Evolutionary conservation across 2,329 filamentous ascomycete genomes (phyloP).

Genomic region (Diplodia seriata): DNA sequence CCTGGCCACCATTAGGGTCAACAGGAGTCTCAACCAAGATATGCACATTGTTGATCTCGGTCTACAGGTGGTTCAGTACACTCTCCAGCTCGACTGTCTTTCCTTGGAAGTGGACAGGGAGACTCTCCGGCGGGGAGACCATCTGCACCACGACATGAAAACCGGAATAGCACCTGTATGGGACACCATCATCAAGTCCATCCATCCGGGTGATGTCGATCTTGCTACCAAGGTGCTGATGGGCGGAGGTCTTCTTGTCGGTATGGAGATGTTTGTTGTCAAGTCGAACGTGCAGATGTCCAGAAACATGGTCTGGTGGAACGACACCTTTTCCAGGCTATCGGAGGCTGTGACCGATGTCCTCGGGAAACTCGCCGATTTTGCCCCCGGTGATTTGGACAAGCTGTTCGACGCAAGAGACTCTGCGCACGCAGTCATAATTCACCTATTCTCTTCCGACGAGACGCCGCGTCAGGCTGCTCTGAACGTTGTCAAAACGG

Average conservation of each 20-base stretch:
- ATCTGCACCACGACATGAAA: slow-evolving; percentile 70
- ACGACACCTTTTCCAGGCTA: slow-evolving; percentile 70
- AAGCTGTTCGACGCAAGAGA: slow-evolving; percentile 71
- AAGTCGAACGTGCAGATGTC: slow-evolving; percentile 48
- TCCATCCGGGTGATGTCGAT: slow-evolving; percentile 70
- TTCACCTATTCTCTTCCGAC: slow-evolving; percentile 81
- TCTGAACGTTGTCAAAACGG: slow-evolving; percentile 80
- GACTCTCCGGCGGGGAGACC: slow-evolving; percentile 65
- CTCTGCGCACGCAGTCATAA: slow-evolving; percentile 76
- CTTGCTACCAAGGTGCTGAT: slow-evolving; percentile 77
- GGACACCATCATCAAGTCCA: slow-evolving; percentile 73
- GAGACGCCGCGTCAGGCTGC: slow-evolving; percentile 79
- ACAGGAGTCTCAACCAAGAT: slow-evolving; percentile 37
- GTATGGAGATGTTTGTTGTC: slow-evolving; percentile 72
- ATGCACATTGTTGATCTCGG: slow-evolving; percentile 54
- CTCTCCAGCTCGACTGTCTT: slow-evolving; percentile 74
- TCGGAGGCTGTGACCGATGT: slow-evolving; percentile 72
- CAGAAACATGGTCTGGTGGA: slow-evolving; percentile 74
- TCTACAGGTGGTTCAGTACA: slow-evolving; percentile 69
- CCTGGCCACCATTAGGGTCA: slow-evolving; percentile 43
- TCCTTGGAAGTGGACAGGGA: slow-evolving; percentile 73
- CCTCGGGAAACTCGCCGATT: slow-evolving; percentile 79
- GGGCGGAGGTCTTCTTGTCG: slow-evolving; percentile 73
- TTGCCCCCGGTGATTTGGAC: slow-evolving; percentile 72
- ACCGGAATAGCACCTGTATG: slow-evolving; percentile 79